Percentiles rank a stretch among this genome's conserved stretches.
These are phyloP conservation scores for Erigeron philadelphicus DNA, from an alignment of 140 eudicot genomes.

Conservation along the genomic window DNA sequence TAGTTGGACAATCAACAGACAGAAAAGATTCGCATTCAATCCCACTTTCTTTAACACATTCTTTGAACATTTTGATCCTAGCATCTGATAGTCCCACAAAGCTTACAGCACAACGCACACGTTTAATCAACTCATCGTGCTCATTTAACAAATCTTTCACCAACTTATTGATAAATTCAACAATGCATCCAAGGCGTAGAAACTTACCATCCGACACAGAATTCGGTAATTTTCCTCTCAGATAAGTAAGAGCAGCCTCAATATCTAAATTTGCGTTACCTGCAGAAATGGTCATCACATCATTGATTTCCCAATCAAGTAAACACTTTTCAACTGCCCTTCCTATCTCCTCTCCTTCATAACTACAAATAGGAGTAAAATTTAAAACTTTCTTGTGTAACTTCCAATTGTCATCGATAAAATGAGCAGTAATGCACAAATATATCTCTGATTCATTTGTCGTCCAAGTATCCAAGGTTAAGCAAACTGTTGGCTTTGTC, in stretches of 20 bases:
- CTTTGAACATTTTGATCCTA: background rate
- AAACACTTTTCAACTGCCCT: slow-evolving; percentile 3
- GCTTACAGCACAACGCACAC: background rate
- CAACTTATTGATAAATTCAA: background rate
- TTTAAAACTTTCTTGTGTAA: background rate
- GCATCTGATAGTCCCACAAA: background rate
- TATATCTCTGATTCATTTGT: background rate
- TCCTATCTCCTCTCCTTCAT: slow-evolving; percentile 1
- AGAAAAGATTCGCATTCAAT: background rate
- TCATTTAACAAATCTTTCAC: background rate
- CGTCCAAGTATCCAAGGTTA: slow-evolving; percentile 10
- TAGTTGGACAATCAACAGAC: slow-evolving; percentile 5
- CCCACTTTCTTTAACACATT: background rate
- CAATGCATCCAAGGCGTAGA: background rate
- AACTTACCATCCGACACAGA: slow-evolving; percentile 5
- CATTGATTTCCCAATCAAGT: background rate
- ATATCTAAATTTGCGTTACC: background rate
- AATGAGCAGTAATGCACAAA: slow-evolving; percentile 11
- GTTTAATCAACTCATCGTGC: background rate
- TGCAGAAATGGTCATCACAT: background rate
- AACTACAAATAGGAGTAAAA: background rate
- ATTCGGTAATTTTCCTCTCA: background rate
- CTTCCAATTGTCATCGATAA: background rate
- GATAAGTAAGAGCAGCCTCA: background rate
- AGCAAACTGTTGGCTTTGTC: background rate